Conservation (phyloP, 257 asterid species). For the Solanum chiquidenum region DNA sequence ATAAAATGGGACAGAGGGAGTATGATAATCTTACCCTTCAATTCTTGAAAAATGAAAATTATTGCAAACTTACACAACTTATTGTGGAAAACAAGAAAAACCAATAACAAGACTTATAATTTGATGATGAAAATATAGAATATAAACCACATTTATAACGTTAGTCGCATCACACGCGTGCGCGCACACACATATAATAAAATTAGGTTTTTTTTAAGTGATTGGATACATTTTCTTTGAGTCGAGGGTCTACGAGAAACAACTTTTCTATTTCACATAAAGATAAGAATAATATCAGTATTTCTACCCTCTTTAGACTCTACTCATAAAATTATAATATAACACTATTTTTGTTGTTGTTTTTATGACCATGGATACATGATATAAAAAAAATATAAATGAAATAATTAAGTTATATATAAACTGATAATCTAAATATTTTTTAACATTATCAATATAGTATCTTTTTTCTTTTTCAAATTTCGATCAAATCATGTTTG, state of each 20-base stretch:
- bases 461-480: not conserved
- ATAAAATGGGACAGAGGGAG: no score
- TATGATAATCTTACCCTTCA: not conserved
- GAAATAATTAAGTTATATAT: no score
- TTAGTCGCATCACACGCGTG: not conserved
- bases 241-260: fast-evolving
- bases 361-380: not conserved
- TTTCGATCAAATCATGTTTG: not conserved
- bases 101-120: no score
- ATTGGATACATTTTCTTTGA: not conserved
- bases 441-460: not conserved
- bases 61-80: no score
- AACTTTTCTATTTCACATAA: not conserved
- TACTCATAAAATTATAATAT: not conserved
- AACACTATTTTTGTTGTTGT: not conserved
- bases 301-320: not conserved
- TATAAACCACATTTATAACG: not conserved
- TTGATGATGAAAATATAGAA: not conserved
- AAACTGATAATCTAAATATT: no score
- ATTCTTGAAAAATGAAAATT: not conserved
- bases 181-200: no score
- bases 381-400: not conserved
- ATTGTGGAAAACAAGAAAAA: no score
- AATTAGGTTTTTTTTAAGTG: not conserved
- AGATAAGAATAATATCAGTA: not conserved